Base-by-base conservation (phyloP, 2,329 filamentous ascomycete species). In the Falciphora oryzae region DNA sequence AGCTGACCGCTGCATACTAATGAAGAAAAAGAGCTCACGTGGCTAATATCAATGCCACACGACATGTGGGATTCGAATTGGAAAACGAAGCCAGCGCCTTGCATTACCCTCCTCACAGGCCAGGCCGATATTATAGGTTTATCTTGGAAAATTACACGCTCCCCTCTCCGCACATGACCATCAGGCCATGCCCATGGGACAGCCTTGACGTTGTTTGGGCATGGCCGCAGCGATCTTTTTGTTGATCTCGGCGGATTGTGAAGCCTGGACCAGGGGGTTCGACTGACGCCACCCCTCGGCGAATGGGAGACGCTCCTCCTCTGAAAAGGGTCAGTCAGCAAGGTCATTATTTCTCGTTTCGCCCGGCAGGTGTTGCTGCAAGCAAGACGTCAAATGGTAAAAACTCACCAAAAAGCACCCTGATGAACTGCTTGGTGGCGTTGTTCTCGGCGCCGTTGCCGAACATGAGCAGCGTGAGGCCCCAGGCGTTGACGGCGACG, bases 341-440 rank as follows among this genome's bases (percentile, higher is more conserved):
- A 6, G 29, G 29, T 6, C 29, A 29, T 29, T 29, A 6, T 58
- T 11, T 13, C n/a, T n/a, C n/a, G n/a, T n/a, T n/a, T n/a, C n/a
- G n/a, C n/a, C n/a, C n/a, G n/a, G n/a, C n/a, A n/a, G 16, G 28
- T 18, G 14, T 18, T 31, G 14, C 22, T 13, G 11, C 14, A 58
- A 14, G 29, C n/a, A 16, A 4, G 3, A 18, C 25, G 31, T 8
- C 25, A 10, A 16, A 35, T 2, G 11, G 3, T 18, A 11, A 16
- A 60, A 14, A 38, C 59, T 61, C 13, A 61, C 59, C 29, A 61
- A 61, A 61, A 27, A 61, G 35, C 18, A 61, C 59, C 59, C 31
- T 50, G 32, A 61, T 44, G 32, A 27, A 32, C 22, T 38, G 32
- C 22, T 38, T 25, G 59, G 35, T 61, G 7, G 59, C 59, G 16